Evolutionary conservation across 2,329 filamentous ascomycete genomes (phyloP), one percentile per base, ranked within the genome.

Genomic region (Leptographium wingfieldii): DNA sequence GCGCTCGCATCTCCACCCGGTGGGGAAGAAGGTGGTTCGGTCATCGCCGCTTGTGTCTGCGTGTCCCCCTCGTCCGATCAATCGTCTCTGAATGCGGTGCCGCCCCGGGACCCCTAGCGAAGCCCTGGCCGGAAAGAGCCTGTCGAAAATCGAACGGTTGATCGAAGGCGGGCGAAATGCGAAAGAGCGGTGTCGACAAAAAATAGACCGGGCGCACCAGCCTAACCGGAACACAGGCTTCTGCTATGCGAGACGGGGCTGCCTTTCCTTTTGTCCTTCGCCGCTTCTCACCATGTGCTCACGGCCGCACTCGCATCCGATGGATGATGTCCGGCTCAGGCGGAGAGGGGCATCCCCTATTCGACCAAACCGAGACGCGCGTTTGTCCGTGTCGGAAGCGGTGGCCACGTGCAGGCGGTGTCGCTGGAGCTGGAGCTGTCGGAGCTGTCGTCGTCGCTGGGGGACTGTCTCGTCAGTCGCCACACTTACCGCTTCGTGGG

Each of bases 1-100:
- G 80, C 71, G 59, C 72, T 79, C 59, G 81, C 72, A 58, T 75
- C 72, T 68, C 78, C 80, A 68, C 74, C 75, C 12, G 81, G 82
- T 58, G 83, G 83, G 56, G 83, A 86, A 6, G 83, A 86, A 6
- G 82, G 82, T 66, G 78, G 77, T 68, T 85, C 83, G 62, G 76
- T 75, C 80, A 83, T 84, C 67, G 54, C 68, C 5, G 16, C 9
- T 3, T 46, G 43, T 43, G 58, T 19, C 5, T 43, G 40, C 16
- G 58, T 19, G 4, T 46, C 14, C 62, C 56, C 48, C 61, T 43
- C 40, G 19, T 19, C 11, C 40, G 14, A 19, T 46, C 16, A 46
- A 46, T n/a, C 19, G 43, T 55, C 29, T 35, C 38, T 25, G 22
- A n/a, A 14, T 7, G 16, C n/a, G 12, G 25, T 48, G 40, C 31